phyloP scores from a whole-genome alignment of 805 yeast genomes.

The Pichia heedii region DNA sequence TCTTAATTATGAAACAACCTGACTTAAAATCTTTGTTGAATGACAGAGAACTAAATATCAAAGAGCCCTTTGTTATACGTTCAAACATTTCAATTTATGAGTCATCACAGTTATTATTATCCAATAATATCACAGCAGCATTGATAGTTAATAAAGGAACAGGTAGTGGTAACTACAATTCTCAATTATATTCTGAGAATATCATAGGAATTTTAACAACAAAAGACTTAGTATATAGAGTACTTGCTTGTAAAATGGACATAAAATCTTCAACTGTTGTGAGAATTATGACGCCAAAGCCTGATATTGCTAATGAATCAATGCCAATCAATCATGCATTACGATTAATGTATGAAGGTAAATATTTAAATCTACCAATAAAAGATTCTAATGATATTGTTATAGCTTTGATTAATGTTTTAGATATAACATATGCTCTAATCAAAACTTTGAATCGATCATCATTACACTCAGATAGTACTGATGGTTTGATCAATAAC shows the following conservation, averaged over 20 bases:
- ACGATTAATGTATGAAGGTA: constrained; percentile 39
- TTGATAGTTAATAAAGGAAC: constrained; percentile 21
- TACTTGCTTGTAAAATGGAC: constrained; percentile 29
- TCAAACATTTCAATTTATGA: constrained; percentile 28
- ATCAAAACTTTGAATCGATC: constrained; percentile 27
- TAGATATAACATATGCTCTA: constrained; percentile 35
- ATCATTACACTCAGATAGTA: constrained; percentile 19
- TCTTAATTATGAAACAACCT: constrained; percentile 35
- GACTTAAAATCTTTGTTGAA: constrained; percentile 25
- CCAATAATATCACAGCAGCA: constrained; percentile 33
- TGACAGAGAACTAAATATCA: constrained; percentile 19
- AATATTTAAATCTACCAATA: constrained; percentile 36
- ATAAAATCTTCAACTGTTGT: constrained; percentile 31
- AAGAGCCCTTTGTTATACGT: constrained; percentile 28
- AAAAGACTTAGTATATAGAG: constrained; percentile 37
- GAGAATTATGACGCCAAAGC: constrained; percentile 37
- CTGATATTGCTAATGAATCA: constrained; percentile 34
- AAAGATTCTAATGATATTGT: constrained; percentile 23
- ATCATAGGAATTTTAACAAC: constrained; percentile 39
- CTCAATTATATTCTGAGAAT: constrained; percentile 15
- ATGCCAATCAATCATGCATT: constrained; percentile 35
- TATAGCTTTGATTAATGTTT: constrained; percentile 35
- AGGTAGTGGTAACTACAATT: too few species aligned
- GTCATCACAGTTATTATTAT: constrained; percentile 34
- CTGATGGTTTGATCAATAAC: not conserved